Evolutionary conservation across 352 stramenopile genomes (phyloP).

Genomic region (Elongisporangium undulatum): DNA sequence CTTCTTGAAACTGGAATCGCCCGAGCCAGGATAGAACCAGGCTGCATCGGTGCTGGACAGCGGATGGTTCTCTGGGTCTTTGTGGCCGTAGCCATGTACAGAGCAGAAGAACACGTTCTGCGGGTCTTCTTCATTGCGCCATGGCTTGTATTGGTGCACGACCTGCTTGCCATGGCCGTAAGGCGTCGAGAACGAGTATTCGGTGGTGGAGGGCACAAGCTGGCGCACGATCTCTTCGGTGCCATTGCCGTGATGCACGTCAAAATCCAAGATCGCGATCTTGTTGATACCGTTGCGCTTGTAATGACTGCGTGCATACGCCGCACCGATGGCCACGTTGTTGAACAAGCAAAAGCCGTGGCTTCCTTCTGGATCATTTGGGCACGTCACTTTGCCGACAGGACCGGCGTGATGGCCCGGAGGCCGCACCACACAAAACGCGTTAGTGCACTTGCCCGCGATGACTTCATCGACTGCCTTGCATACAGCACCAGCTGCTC

Average conservation of each 20-base stretch:
- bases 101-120: slow-evolving; percentile 97
- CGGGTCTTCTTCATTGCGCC: slow-evolving; percentile 92
- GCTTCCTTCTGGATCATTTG: slow-evolving; percentile 86
- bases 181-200: slow-evolving; percentile 81
- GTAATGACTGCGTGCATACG: slow-evolving; percentile 93
- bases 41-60: slow-evolving; percentile 22
- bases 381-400: slow-evolving; percentile 90
- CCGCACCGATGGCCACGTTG: slow-evolving; percentile 96
- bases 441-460: slow-evolving; percentile 88
- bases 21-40: slow-evolving; percentile 85
- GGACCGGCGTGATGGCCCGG: slow-evolving; percentile 97
- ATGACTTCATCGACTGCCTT: slow-evolving; percentile 85
- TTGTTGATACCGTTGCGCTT: slow-evolving; percentile 88
- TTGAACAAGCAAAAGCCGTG: slow-evolving; percentile 98
- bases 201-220: slow-evolving; percentile 84
- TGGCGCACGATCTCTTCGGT: slow-evolving; percentile 95
- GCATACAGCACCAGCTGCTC: slow-evolving; percentile 81
- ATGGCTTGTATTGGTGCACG: slow-evolving; percentile 92
- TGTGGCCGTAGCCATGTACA: slow-evolving; percentile 72
- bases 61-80: slow-evolving; percentile 45
- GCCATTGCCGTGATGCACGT: slow-evolving; percentile 98
- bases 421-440: slow-evolving; percentile 95
- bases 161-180: slow-evolving; percentile 87
- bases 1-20: slow-evolving; percentile 31
- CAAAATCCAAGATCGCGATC: slow-evolving; percentile 97